Evolutionary conservation across 2,329 filamentous ascomycete genomes (phyloP).

Genomic region (Knufia fluminis): DNA sequence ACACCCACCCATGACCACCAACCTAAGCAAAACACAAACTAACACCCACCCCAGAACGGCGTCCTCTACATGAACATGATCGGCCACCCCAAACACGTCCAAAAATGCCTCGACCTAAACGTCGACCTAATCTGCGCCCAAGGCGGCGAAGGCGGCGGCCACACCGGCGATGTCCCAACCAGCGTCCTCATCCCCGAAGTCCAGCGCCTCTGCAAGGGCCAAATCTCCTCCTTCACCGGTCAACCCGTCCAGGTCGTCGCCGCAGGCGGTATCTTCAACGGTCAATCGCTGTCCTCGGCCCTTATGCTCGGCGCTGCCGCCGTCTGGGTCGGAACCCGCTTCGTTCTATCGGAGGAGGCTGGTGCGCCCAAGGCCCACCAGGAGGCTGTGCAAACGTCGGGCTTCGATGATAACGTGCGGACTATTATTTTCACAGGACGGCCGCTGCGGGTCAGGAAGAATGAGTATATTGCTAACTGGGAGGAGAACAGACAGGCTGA

Average conservation of each 20-base stretch:
- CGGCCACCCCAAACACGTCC: slow-evolving; percentile 96
- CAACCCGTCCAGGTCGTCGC: slow-evolving; percentile 83
- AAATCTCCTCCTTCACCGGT: slow-evolving; percentile 80
- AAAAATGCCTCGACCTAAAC: slow-evolving; percentile 87
- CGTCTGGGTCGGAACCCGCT: slow-evolving; percentile 95
- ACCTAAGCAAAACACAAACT: neutral
- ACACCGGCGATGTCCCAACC: slow-evolving; percentile 86
- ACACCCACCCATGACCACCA: neutral
- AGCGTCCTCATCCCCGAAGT: slow-evolving; percentile 87
- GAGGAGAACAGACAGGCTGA: slow-evolving; percentile 81
- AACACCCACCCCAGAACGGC: slow-evolving; percentile 4
- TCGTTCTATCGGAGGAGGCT: slow-evolving; percentile 88
- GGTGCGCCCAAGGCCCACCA: slow-evolving; percentile 90
- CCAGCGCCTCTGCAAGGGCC: slow-evolving; percentile 67
- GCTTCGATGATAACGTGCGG: slow-evolving; percentile 91
- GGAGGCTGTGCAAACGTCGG: slow-evolving; percentile 82
- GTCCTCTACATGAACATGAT: slow-evolving; percentile 96
- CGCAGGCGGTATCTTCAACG: slow-evolving; percentile 89
- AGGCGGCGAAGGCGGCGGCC: slow-evolving; percentile 92
- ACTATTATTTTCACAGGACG: slow-evolving; percentile 99
- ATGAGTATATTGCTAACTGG: slow-evolving; percentile 92
- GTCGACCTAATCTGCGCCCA: slow-evolving; percentile 97
- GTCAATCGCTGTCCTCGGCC: slow-evolving; percentile 77
- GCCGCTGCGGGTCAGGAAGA: slow-evolving; percentile 84
- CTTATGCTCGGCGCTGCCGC: slow-evolving; percentile 86